Base-by-base conservation (phyloP, 306 rosid genomes). In the Prosopis cineraria region DNA sequence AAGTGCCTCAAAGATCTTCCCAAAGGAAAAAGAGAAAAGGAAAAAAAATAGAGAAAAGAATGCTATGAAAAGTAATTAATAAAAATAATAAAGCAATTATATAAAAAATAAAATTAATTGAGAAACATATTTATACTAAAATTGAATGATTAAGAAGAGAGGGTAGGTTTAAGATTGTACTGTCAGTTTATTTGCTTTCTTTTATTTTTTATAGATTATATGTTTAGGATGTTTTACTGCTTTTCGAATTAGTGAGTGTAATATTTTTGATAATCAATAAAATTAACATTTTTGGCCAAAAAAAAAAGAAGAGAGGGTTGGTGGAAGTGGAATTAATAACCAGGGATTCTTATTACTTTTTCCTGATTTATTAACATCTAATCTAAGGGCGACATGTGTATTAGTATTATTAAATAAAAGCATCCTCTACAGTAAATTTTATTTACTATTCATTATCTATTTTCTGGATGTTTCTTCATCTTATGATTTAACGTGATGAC, bases 1-100 rank as follows among this genome's bases (percentile, higher is more conserved):
- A n/a, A 79, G 79, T 68, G 62, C 13, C 24, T 80, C 45, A 25
- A 67, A 64, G 74, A 78, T 63, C 85, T 16, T 3, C 19, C 31
- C 12, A 4, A 53, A 2, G 76, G 24, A 59, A 30, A 68, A 4
- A 16, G 17, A 68, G 0, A 22, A 9, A 52, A 2, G 63, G 17
- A 50, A 29, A 59, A 36, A 24, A 24, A 53, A 11, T 11, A 39
- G 60, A 68, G 7, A 17, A 59, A 40, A n/a, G 33, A 59, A 74
- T 69, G 59, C 36, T 59, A 68, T 60, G 39, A 47, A 59, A 75
- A 75, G 33, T 47, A 62, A 68, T 34, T 22, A 80, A 60, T 12
- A 24, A 20, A 60, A 27, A 7, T 2, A 20, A 19, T n/a, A 8
- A 56, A 37, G 6, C 9, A 19, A 6, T 5, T 25, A 22, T 72